Evolutionary conservation across 129 eudicot genomes (phyloP), one percentile per base, ranked within the genome.

Genomic region (Scalesia atractyloides): DNA sequence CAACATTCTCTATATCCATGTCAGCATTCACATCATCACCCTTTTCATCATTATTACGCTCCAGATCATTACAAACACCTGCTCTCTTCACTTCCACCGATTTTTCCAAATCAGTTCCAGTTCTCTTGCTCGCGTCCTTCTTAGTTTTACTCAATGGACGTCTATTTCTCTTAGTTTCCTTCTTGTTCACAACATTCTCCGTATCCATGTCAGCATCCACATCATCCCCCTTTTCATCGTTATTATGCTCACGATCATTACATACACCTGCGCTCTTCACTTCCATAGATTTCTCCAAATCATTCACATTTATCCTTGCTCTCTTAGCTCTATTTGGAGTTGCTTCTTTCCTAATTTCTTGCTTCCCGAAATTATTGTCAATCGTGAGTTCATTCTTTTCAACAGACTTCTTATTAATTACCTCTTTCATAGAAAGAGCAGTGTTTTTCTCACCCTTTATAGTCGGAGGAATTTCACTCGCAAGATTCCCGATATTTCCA

Each of bases 381-480:
- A 44, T 58, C 43, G 68, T 74, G 63, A 70, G 16, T 71, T 47
- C 80, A 51, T 79, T 80, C 76, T 11, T 73, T 48, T 39, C 71
- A 13, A 75, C 68, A 66, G 53, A 81, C 68, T 53, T 77, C 22
- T 59, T 72, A 20, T 72, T 53, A 22, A 51, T 73, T 44, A 6
- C 68, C 61, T 66, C 48, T 48, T 50, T 51, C 20, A 57, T 61
- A n/a, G 81, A 76, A 43, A 70, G 60, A 70, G 18, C 77, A 22
- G 33, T 11, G 13, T 60, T 72, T 69, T 70, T 80, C 82, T 66
- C 81, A 5, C 51, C 58, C 46, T 70, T 69, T 73, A 72, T 85
- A 59, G 76, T 36, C 46, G 11, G 60, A 59, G 59, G 71, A 22
- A 18, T 80, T 44, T 62, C 76, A 64, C 46, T 70, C 59, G n/a